Evolutionary conservation across 345 rosid species (phyloP), one percentile per base, ranked within the genome.

Genomic region (Hibiscus tridactylites): DNA sequence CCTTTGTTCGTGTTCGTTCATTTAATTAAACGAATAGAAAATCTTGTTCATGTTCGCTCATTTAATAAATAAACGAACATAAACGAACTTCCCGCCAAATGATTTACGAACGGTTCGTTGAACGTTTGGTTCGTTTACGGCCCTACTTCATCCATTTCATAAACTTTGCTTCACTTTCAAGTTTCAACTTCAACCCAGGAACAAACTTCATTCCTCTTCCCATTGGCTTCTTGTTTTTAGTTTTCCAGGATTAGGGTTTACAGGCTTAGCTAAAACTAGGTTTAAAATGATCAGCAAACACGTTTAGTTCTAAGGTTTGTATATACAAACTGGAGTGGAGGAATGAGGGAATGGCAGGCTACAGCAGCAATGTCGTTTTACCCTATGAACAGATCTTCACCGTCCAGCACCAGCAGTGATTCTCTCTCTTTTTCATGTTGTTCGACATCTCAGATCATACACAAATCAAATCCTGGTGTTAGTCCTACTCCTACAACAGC

Each of bases 371-470:
- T 10, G 16, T 65, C 31, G 63, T 9, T 60, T 68, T n/a, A 6
- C 68, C 63, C 52, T 5, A 39, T 6, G 81, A 74, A 12, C 71
- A 73, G 58, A 87, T 79, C 82, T 90, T 57, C 90, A 86, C 70
- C 76, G 65, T 7, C 87, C 89, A 12, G 93, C 92, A 28, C 31
- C 21, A 21, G 42, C 42, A 44, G 24, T 81, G 37, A 21, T 71
- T 28, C 87, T 91, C 72, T 87, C 97, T 59, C 1, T 81, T 26
- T 79, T 77, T 69, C 88, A 85, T 76, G 83, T 82, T 58, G 50
- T 88, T 39, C 89, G 83, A 28, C 97, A 91, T 84, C 97, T 91
- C 78, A 84, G 91, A 82, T 81, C 85, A 61, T 91, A 93, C 81
- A 87, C 91, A 65, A 91, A 87, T 65, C 96, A 65, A 91, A 88